Conservation (phyloP, 176 grass and related monocot genomes). For the Rhipidocladum racemiflorum region DNA sequence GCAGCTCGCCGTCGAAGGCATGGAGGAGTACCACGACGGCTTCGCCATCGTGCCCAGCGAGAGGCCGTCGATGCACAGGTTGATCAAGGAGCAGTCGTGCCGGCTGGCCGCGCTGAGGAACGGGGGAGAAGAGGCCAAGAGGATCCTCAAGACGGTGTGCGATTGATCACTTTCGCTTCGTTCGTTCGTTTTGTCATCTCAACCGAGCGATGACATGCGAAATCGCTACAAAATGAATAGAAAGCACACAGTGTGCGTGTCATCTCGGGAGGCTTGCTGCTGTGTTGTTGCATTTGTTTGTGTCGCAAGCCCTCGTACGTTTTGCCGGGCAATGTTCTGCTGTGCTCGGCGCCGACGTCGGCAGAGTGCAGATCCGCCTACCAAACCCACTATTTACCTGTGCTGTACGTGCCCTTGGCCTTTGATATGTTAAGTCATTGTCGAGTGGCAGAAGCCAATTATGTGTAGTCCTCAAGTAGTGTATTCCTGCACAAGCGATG, state of each 20-base stretch:
- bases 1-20: conserved; percentile 79
- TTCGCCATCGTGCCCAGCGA: conserved; percentile 74
- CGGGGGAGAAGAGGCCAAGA: conserved; percentile 26
- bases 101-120: conserved; percentile 53
- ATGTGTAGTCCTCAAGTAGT: conserved; percentile 26
- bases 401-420: conserved; percentile 34
- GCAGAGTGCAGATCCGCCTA: conserved; percentile 27
- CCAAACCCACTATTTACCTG: background rate
- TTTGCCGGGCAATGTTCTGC: background rate
- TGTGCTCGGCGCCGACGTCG: conserved; percentile 24
- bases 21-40: conserved; percentile 67
- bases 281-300: conserved; percentile 11
- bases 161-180: conserved; percentile 14
- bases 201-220: conserved; percentile 16
- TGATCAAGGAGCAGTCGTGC: conserved; percentile 86
- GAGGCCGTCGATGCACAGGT: conserved; percentile 50
- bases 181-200: background rate
- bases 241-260: background rate
- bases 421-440: conserved; percentile 28
- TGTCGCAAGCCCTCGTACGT: background rate
- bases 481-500: background rate
- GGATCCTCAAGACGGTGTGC: conserved; percentile 37
- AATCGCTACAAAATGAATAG: background rate
- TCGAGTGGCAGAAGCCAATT: conserved; percentile 39
- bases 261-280: background rate